Conservation (phyloP, 305 asterid species). For the Fraxinus albicans region DNA sequence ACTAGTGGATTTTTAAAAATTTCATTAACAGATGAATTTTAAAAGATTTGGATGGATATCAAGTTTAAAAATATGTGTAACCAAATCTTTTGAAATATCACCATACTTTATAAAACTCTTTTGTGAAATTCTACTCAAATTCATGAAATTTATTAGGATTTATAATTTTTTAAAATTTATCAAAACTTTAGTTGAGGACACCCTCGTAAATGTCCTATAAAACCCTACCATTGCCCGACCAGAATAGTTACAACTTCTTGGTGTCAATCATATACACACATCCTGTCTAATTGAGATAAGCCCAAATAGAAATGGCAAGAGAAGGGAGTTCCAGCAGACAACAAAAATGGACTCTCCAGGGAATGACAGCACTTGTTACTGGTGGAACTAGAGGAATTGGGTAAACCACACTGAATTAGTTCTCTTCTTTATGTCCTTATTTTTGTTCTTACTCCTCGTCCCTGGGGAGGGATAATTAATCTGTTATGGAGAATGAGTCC, state of each 20-base stretch:
- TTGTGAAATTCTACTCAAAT: too few species aligned
- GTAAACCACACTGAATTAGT: slow-evolving; percentile 9
- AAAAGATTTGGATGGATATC: too few species aligned
- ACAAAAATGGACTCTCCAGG: slow-evolving; percentile 49
- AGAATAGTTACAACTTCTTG: background rate
- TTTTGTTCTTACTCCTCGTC: background rate
- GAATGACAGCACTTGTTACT: slow-evolving; percentile 61
- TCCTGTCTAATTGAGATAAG: background rate
- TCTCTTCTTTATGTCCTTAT: background rate
- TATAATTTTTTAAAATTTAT: too few species aligned
- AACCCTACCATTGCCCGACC: background rate
- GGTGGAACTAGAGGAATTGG: slow-evolving; percentile 62
- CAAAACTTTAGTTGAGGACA: too few species aligned
- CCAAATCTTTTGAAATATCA: too few species aligned
- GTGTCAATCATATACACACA: background rate
- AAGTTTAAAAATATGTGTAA: too few species aligned
- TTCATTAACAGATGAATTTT: too few species aligned
- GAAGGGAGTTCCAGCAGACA: slow-evolving; percentile 21
- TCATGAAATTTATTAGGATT: too few species aligned
- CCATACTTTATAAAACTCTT: too few species aligned
- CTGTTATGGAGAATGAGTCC: background rate
- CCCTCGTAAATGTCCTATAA: background rate
- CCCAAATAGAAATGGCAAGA: slow-evolving; percentile 18
- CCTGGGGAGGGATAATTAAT: too few species aligned
- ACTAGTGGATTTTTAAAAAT: too few species aligned